These are phyloP conservation scores for Mortierella sp. DNA, from an alignment of 371 early-diverging fungal genomes.

Conservation along the genomic window DNA sequence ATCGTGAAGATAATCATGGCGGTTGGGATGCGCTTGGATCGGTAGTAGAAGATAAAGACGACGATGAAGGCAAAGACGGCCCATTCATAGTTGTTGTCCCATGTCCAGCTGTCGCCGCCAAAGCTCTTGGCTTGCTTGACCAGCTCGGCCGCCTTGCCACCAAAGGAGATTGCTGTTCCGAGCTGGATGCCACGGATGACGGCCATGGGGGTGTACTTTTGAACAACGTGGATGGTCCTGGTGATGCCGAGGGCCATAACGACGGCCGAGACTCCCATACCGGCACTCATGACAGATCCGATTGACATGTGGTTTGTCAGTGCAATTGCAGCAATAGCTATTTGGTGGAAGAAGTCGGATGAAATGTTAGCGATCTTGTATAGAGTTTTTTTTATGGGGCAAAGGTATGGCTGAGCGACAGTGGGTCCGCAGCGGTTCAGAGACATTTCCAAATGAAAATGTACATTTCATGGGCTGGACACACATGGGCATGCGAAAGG, in stretches of 20 bases:
- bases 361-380: slow-evolving; percentile 10
- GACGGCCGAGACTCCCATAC: slow-evolving; percentile 77
- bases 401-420: slow-evolving; percentile 4
- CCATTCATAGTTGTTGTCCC: slow-evolving; percentile 86
- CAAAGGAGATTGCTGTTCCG: slow-evolving; percentile 85
- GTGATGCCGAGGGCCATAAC: slow-evolving; percentile 81
- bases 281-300: slow-evolving; percentile 84
- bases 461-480: slow-evolving; percentile 90
- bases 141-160: slow-evolving; percentile 79
- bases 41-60: slow-evolving; percentile 77
- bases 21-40: slow-evolving; percentile 71
- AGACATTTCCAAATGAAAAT: not conserved
- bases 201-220: slow-evolving; percentile 79
- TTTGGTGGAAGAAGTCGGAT: not conserved
- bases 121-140: slow-evolving; percentile 58
- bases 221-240: slow-evolving; percentile 78
- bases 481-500: slow-evolving; percentile 88
- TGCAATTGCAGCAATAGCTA: slow-evolving; percentile 89
- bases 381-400: not conserved
- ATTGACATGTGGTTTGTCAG: slow-evolving; percentile 76
- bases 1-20: slow-evolving; percentile 84
- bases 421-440: not conserved
- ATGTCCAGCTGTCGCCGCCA: slow-evolving; percentile 66
- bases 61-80: slow-evolving; percentile 76
- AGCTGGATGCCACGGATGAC: slow-evolving; percentile 92